Conservation (phyloP, 1,284 basidiomycete genomes). For the Malassezia furfur region DNA sequence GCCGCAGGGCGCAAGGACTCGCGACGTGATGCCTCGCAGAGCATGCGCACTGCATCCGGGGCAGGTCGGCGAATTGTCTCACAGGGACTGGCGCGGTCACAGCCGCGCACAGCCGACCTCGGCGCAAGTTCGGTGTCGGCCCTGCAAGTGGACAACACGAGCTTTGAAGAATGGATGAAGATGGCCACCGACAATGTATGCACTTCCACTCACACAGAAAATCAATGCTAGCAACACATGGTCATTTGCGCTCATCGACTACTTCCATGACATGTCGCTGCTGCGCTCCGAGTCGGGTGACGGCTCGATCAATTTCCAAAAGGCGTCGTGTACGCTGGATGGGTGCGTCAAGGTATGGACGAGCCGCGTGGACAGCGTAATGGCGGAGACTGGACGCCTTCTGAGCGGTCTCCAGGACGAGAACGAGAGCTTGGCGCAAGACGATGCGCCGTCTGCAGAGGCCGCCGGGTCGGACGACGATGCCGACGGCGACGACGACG, state of each 20-base stretch:
- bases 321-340: conserved; percentile 91
- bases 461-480: conserved; percentile 54
- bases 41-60: neutral
- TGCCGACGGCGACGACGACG: conserved; percentile 54
- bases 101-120: conserved; percentile 9
- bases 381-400: conserved; percentile 91
- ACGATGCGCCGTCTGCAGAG: conserved; percentile 50
- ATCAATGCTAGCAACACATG: conserved; percentile 96
- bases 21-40: conserved; percentile 3
- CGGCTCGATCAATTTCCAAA: conserved; percentile 82
- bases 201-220: conserved; percentile 59
- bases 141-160: conserved; percentile 41
- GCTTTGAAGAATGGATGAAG: conserved; percentile 95
- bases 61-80: conserved; percentile 14
- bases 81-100: conserved; percentile 11
- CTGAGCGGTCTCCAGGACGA: conserved; percentile 73
- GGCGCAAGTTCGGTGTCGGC: conserved; percentile 17
- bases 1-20: neutral
- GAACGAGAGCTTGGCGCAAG: conserved; percentile 49
- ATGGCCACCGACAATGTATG: conserved; percentile 95
- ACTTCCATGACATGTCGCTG: conserved; percentile 98
- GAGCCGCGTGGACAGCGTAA: conserved; percentile 89
- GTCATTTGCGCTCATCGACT: conserved; percentile 96
- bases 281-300: conserved; percentile 53
- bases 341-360: conserved; percentile 99